Percentiles rank a stretch among this genome's conserved stretches.
These are phyloP conservation scores for Peronospora destructor DNA, from an alignment of 352 stramenopile genomes.

Conservation along the genomic window DNA sequence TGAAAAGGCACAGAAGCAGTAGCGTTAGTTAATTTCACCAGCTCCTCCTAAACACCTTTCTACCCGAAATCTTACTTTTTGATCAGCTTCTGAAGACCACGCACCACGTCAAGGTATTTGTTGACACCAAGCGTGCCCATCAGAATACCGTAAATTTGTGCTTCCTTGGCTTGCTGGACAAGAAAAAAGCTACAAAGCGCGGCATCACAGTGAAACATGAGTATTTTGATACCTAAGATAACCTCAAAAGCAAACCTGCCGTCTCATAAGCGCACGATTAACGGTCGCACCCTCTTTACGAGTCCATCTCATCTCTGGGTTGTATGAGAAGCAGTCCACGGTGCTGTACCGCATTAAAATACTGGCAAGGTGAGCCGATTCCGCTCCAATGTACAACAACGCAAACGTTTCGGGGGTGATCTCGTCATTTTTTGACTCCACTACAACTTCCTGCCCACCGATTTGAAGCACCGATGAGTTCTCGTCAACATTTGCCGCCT, in stretches of 20 bases:
- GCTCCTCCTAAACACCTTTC: not conserved
- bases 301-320: constrained; percentile 35
- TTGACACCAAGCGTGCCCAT: constrained; percentile 91
- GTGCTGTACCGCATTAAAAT: constrained; percentile 74
- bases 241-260: constrained; percentile 18
- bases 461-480: constrained; percentile 29
- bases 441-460: constrained; percentile 50
- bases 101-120: constrained; percentile 89
- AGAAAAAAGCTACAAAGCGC: constrained; percentile 47
- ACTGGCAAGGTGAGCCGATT: constrained; percentile 75
- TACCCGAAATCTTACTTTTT: constrained; percentile 43
- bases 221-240: not conserved
- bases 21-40: constrained; percentile 1
- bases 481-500: constrained; percentile 1
- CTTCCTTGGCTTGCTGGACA: constrained; percentile 91
- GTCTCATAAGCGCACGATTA: constrained; percentile 67
- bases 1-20: constrained; percentile 24
- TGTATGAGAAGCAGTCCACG: constrained; percentile 67
- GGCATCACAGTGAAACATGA: constrained; percentile 1
- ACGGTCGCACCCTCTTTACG: constrained; percentile 56
- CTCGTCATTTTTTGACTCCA: constrained; percentile 25
- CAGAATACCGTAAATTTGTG: constrained; percentile 93
- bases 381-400: constrained; percentile 68
- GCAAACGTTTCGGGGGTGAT: constrained; percentile 35
- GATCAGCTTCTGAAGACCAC: constrained; percentile 83